A percentile compares a stretch with the other conserved stretches of the same genome.
phyloP scores from a whole-genome alignment of 345 rosid genomes.

The Corchorus olitorius region DNA sequence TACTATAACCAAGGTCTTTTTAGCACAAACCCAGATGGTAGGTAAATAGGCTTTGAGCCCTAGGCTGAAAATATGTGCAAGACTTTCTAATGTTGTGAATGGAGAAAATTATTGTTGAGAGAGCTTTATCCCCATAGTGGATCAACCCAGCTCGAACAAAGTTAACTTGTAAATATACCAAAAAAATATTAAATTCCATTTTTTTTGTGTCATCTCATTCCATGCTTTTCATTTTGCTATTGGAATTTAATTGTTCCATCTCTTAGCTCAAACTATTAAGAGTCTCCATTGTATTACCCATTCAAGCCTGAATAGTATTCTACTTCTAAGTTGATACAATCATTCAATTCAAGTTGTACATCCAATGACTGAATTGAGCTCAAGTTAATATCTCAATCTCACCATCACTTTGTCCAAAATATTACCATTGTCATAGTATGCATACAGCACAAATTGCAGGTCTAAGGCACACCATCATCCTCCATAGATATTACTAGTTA shows the following conservation, averaged over 20 bases:
- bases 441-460: constrained; percentile 5
- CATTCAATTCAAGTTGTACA: neutral
- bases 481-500: too few relatives aligned
- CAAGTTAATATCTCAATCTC: neutral
- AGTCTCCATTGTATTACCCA: too few relatives aligned
- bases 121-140: too few relatives aligned
- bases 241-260: too few relatives aligned
- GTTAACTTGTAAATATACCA: too few relatives aligned
- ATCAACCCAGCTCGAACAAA: too few relatives aligned
- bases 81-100: constrained; percentile 6
- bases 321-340: neutral
- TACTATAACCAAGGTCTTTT: too few relatives aligned
- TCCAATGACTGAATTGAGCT: neutral
- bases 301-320: neutral
- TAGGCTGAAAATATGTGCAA: constrained; percentile 45
- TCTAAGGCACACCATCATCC: neutral
- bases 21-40: too few relatives aligned
- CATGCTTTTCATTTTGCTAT: neutral
- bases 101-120: too few relatives aligned
- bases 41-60: constrained; percentile 81
- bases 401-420: neutral
- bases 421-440: neutral
- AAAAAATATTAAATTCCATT: constrained; percentile 5
- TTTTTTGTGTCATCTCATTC: neutral
- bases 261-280: too few relatives aligned